phyloP scores from a whole-genome alignment of 2,329 filamentous ascomycete genomes.

The Monosporascus sp. region DNA sequence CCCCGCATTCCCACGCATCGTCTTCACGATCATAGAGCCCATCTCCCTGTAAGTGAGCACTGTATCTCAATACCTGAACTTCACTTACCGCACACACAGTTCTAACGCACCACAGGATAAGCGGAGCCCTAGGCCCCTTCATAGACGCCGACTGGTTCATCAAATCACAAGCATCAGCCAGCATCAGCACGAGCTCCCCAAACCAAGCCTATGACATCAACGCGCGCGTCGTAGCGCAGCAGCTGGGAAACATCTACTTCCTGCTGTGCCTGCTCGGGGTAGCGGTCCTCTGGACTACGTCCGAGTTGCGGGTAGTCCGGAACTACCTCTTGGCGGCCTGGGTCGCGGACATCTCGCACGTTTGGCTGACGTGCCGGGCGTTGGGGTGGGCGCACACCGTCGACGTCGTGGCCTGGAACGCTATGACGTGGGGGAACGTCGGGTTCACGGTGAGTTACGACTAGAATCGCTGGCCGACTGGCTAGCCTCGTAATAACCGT shows the following conservation, averaged over 20 bases:
- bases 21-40: conserved; percentile 66
- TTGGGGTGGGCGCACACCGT: conserved; percentile 51
- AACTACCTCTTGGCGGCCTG: conserved; percentile 63
- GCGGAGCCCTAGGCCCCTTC: conserved; percentile 53
- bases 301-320: conserved; percentile 59
- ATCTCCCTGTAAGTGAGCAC: conserved; percentile 53
- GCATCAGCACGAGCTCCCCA: conserved; percentile 25
- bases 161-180: conserved; percentile 50
- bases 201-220: conserved; percentile 30
- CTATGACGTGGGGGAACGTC: conserved; percentile 69
- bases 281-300: conserved; percentile 58
- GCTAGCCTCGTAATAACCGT: background rate
- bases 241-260: conserved; percentile 66
- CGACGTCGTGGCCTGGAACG: conserved; percentile 58
- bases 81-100: background rate
- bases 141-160: conserved; percentile 58
- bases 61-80: background rate
- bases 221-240: conserved; percentile 54
- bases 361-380: conserved; percentile 54
- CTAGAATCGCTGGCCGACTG: background rate
- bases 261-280: conserved; percentile 60
- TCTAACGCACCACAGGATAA: conserved; percentile 40
- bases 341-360: conserved; percentile 62
- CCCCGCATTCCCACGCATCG: conserved; percentile 56
- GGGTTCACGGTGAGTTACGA: conserved; percentile 50